phyloP scores from a whole-genome alignment of 805 yeast species.

The Candida piceae region DNA sequence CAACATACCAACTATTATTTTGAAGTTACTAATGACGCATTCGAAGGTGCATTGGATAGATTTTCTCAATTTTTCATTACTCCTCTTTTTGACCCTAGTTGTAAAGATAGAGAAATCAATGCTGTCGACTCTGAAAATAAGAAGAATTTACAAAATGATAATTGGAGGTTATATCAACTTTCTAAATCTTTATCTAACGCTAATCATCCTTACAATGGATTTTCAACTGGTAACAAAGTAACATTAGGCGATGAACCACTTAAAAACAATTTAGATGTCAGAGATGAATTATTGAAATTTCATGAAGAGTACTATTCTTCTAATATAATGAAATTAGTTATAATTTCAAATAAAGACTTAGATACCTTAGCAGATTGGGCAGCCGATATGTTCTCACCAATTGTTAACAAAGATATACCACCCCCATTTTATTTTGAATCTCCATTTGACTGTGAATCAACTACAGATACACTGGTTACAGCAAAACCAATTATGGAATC shows the following conservation, averaged over 20 bases:
- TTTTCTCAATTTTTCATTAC: slow-evolving; percentile 87
- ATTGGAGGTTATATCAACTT: slow-evolving; percentile 84
- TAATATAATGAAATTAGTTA: slow-evolving; percentile 81
- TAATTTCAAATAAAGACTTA: slow-evolving; percentile 76
- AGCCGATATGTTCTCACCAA: slow-evolving; percentile 53
- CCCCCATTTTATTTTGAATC: slow-evolving; percentile 41
- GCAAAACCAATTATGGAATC: slow-evolving; percentile 83
- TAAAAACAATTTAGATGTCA: slow-evolving; percentile 58
- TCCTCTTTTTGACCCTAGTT: slow-evolving; percentile 67
- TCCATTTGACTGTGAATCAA: slow-evolving; percentile 42
- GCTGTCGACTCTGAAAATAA: slow-evolving; percentile 97
- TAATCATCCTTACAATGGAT: slow-evolving; percentile 78
- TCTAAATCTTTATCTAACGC: slow-evolving; percentile 71
- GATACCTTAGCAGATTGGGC: slow-evolving; percentile 73
- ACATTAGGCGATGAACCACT: slow-evolving; percentile 71
- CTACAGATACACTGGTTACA: slow-evolving; percentile 48
- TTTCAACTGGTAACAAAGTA: slow-evolving; percentile 80
- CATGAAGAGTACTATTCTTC: slow-evolving; percentile 72
- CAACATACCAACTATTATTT: slow-evolving; percentile 89
- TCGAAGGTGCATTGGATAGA: slow-evolving; percentile 86
- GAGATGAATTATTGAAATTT: slow-evolving; percentile 76
- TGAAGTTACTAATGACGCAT: slow-evolving; percentile 68
- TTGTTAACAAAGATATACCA: slow-evolving; percentile 47
- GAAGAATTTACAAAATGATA: slow-evolving; percentile 85
- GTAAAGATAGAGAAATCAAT: slow-evolving; percentile 86